These are phyloP conservation scores for Mycena polygramma DNA, from an alignment of 768 basidiomycete species.

Conservation along the genomic window DNA sequence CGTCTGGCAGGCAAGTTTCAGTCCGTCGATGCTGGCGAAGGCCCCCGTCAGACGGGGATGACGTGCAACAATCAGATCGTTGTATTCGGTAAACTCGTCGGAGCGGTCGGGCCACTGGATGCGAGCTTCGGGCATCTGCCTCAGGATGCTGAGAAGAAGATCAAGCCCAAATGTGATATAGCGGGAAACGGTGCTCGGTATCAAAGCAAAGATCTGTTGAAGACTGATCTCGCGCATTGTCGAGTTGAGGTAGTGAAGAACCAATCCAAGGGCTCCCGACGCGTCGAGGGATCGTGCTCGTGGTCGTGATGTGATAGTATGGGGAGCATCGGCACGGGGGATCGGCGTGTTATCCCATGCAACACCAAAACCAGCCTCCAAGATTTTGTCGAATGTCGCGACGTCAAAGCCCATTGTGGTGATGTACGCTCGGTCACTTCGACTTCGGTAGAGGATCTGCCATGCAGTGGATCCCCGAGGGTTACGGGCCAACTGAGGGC, in stretches of 20 bases:
- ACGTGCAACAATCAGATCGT: neutral
- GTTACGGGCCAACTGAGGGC: neutral
- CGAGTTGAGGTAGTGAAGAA: too few relatives aligned
- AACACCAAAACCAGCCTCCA: too few relatives aligned
- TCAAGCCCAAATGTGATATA: slow-evolving; percentile 7
- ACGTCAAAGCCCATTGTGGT: slow-evolving; percentile 4
- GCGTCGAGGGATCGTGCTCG: neutral
- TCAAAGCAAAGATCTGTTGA: neutral
- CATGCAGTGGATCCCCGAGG: slow-evolving; percentile 4
- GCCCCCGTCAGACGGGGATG: slow-evolving; percentile 5
- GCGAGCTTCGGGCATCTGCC: slow-evolving; percentile 1
- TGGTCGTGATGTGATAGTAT: neutral
- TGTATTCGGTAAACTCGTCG: neutral
- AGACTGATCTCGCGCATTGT: neutral
- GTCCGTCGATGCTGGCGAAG: slow-evolving; percentile 10
- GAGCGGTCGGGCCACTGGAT: neutral
- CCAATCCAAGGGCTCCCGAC: too few relatives aligned
- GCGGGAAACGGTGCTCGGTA: slow-evolving; percentile 2
- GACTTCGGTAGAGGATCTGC: slow-evolving; percentile 5
- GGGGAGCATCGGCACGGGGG: too few relatives aligned
- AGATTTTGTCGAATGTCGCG: neutral
- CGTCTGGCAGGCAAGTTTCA: neutral
- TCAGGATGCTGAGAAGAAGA: neutral
- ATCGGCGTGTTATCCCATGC: too few relatives aligned
- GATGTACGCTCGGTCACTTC: too few relatives aligned